Evolutionary conservation across 2,329 filamentous ascomycete species (phyloP), one percentile per base, ranked within the genome.

Genomic region (Amauroascus verrucosus): DNA sequence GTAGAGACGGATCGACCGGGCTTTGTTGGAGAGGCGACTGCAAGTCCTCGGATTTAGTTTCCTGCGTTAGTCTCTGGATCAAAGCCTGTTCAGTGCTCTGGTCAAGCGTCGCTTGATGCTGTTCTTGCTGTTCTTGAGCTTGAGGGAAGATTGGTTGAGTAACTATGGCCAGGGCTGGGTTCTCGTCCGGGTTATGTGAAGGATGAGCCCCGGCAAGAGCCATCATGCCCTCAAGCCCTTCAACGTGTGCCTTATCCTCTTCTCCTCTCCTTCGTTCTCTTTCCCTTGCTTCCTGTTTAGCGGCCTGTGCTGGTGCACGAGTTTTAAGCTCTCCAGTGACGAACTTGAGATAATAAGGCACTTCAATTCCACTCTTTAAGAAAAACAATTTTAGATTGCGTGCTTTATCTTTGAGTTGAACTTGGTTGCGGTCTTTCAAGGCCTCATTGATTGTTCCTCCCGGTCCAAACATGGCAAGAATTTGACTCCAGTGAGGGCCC

Each of bases 401-500:
- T 0, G 88, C 88, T 69, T 95, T 95, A 65, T 95, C 88, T 67
- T 95, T 95, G 11, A 95, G 75, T 65, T 95, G 89, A 0, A 95
- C 89, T 64, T 95, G 88, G 43, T 89, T 94, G 32, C 88, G 80
- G 65, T 95, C 89, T 61, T 90, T 91, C 18, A 95, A 76, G 22
- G 91, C 85, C 61, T 91, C 85, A 45, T 83, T 90, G 22, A 91
- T 80, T 0, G 84, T 85, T 4, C 89, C 89, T 40, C 84, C 85
- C 0, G 81, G 78, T 0, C 89, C 89, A 65, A 91, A 95, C 40
- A 95, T 78, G 1, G 84, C 84, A 11, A 95, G 74, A 45, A 95
- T 95, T 65, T 95, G 88, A 60, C 86, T 91, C 89, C 89, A 95
- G 63, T 95, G 88, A 16, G 89, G 89, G 0, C 89, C 89, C 65